These are phyloP conservation scores for Tardiomyces digboiensis DNA, from an alignment of 1,139 yeast genomes.

Conservation along the genomic window DNA sequence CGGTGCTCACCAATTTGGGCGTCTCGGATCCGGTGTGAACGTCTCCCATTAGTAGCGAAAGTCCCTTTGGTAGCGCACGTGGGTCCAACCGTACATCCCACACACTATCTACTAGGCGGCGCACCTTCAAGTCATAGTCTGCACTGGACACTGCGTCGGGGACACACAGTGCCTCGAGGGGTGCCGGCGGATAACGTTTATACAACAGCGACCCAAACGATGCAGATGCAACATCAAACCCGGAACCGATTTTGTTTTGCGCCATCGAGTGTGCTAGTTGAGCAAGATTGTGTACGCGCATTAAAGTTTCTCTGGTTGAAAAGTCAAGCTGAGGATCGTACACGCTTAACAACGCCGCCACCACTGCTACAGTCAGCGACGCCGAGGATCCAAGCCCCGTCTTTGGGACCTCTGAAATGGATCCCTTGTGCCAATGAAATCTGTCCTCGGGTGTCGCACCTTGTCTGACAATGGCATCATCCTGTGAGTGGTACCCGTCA, in stretches of 20 bases:
- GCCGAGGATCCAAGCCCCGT: slow-evolving; percentile 98
- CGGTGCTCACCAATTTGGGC: slow-evolving; percentile 75
- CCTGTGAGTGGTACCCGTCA: slow-evolving; percentile 81
- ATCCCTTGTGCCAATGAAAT: slow-evolving; percentile 50
- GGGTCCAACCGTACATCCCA: slow-evolving; percentile 52
- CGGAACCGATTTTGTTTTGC: slow-evolving; percentile 92
- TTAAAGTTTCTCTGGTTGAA: slow-evolving; percentile 1
- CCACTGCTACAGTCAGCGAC: slow-evolving; percentile 75
- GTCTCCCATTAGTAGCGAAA: slow-evolving; percentile 84
- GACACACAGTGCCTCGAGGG: slow-evolving; percentile 7
- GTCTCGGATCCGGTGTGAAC: slow-evolving; percentile 90
- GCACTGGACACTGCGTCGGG: slow-evolving; percentile 2
- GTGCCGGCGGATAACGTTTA: slow-evolving; percentile 43
- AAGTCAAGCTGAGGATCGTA: slow-evolving; percentile 4
- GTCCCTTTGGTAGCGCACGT: slow-evolving; percentile 56
- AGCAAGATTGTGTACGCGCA: slow-evolving; percentile 62
- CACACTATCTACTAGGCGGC: slow-evolving; percentile 33
- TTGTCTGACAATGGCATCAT: slow-evolving; percentile 31
- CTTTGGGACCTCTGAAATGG: slow-evolving; percentile 71
- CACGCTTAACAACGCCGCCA: slow-evolving; percentile 49
- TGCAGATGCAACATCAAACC: slow-evolving; percentile 96
- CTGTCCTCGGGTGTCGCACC: slow-evolving; percentile 26
- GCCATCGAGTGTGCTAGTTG: slow-evolving; percentile 91
- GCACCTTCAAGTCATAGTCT: slow-evolving; percentile 22
- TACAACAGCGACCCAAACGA: slow-evolving; percentile 84